These are phyloP conservation scores for Penicillium brevicompactum DNA, from an alignment of 2,329 filamentous ascomycete genomes.

Conservation along the genomic window DNA sequence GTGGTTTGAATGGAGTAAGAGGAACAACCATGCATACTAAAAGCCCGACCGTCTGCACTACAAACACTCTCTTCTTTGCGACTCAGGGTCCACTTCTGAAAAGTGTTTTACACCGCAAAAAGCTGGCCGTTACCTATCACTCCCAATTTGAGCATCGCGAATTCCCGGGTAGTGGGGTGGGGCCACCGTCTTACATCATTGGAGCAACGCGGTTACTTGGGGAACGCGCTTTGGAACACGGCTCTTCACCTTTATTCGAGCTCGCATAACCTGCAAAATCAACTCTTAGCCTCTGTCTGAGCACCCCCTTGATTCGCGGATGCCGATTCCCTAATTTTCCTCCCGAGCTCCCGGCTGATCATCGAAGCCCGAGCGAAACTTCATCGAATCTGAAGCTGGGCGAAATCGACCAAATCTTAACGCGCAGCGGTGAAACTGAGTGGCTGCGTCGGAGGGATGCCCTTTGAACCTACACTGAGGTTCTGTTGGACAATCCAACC, in stretches of 20 bases:
- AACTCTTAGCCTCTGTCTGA: not conserved
- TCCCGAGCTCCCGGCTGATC: slow-evolving; percentile 20
- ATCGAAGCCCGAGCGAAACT: slow-evolving; percentile 16
- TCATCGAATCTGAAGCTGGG: slow-evolving; percentile 10
- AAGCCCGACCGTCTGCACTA: not conserved
- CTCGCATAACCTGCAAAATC: not conserved
- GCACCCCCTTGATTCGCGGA: slow-evolving; percentile 13
- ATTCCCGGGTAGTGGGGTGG: slow-evolving; percentile 24
- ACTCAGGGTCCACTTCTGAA: not conserved
- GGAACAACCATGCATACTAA: slow-evolving; percentile 5
- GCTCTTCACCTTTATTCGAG: not conserved
- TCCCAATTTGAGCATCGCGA: slow-evolving; percentile 9
- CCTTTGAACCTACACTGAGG: not conserved
- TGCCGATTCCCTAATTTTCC: slow-evolving; percentile 7
- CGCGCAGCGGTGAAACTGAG: slow-evolving; percentile 15
- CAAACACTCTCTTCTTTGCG: not conserved
- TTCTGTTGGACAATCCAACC: slow-evolving; percentile 2
- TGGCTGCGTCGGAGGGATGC: slow-evolving; percentile 7
- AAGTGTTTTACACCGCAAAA: slow-evolving; percentile 23
- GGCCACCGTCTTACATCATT: slow-evolving; percentile 18
- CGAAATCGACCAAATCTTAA: slow-evolving; percentile 3
- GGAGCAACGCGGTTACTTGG: slow-evolving; percentile 30
- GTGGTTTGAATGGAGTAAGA: not conserved
- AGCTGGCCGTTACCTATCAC: slow-evolving; percentile 9
- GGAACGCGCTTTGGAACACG: slow-evolving; percentile 26